Conservation (phyloP, 1,284 basidiomycete species). For the Melampsora americana region DNA sequence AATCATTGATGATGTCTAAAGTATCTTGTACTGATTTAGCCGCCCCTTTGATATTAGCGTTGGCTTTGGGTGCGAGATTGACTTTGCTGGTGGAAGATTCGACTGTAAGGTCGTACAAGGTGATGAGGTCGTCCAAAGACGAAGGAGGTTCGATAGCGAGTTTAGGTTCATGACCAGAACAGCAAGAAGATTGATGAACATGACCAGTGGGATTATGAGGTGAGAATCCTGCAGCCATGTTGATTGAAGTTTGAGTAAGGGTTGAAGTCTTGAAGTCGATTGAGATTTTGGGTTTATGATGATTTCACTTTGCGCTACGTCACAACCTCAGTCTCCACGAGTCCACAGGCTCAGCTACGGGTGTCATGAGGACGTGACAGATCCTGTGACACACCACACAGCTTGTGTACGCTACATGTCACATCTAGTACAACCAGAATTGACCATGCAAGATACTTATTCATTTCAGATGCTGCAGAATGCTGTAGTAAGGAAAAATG, state of each 20-base stretch:
- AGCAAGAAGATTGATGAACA: conserved; percentile 5
- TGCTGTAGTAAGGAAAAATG: no score
- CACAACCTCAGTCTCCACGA: no score
- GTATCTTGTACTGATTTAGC: conserved; percentile 26
- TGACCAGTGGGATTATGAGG: conserved; percentile 38
- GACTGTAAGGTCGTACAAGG: conserved; percentile 24
- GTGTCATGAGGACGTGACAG: no score
- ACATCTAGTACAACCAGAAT: no score
- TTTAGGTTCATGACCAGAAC: conserved; percentile 8
- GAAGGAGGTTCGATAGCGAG: conserved; percentile 12
- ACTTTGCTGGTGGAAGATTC: conserved; percentile 27
- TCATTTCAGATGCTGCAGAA: no score
- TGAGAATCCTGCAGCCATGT: conserved; percentile 25
- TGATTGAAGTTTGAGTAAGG: conserved; percentile 2
- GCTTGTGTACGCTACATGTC: no score
- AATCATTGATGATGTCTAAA: conserved; percentile 30
- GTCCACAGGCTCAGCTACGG: no score
- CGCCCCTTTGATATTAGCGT: conserved; percentile 12
- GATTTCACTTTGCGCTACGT: no score
- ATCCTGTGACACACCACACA: no score
- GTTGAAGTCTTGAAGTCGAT: no score
- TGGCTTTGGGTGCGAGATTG: conserved; percentile 13
- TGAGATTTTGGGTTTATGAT: no score
- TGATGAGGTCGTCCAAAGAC: conserved; percentile 34
- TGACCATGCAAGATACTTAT: no score